These are phyloP conservation scores for Cladophialophora yegresii DNA, from an alignment of 2,329 filamentous ascomycete species.

Conservation along the genomic window DNA sequence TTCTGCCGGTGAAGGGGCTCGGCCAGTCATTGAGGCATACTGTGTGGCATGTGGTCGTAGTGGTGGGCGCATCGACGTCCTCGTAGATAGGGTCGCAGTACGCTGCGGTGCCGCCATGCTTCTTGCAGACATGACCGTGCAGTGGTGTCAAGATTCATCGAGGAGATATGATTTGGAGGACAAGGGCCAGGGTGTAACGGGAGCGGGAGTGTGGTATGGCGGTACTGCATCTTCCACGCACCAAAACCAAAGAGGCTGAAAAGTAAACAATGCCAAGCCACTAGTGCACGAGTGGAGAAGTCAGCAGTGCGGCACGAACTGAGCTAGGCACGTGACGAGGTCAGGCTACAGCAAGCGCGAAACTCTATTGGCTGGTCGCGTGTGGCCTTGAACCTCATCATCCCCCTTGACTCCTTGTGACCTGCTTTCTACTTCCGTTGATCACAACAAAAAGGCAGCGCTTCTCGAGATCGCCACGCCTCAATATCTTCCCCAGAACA, in stretches of 20 bases:
- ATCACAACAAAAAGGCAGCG: constrained; percentile 6
- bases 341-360: not conserved
- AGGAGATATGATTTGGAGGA: not conserved
- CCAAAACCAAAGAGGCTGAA: constrained; percentile 13
- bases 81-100: constrained; percentile 52
- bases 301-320: not conserved
- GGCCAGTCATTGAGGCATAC: constrained; percentile 56
- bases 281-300: not conserved
- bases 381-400: not conserved
- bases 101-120: constrained; percentile 59
- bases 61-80: constrained; percentile 54
- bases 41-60: constrained; percentile 45
- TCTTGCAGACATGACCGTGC: constrained; percentile 3
- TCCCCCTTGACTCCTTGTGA: constrained; percentile 15
- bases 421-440: constrained; percentile 11
- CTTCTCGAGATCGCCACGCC: not conserved
- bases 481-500: constrained; percentile 2
- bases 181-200: constrained; percentile 10
- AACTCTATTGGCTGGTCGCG: not conserved
- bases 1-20: constrained; percentile 68
- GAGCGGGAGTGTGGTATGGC: not conserved
- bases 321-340: not conserved
- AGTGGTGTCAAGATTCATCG: not conserved
- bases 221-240: not conserved
- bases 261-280: constrained; percentile 26